A percentile compares a stretch with the other conserved stretches of the same genome.
These are phyloP conservation scores for Sanchytrium tribonematis DNA, from an alignment of 371 early-diverging fungal genomes.

Conservation along the genomic window DNA sequence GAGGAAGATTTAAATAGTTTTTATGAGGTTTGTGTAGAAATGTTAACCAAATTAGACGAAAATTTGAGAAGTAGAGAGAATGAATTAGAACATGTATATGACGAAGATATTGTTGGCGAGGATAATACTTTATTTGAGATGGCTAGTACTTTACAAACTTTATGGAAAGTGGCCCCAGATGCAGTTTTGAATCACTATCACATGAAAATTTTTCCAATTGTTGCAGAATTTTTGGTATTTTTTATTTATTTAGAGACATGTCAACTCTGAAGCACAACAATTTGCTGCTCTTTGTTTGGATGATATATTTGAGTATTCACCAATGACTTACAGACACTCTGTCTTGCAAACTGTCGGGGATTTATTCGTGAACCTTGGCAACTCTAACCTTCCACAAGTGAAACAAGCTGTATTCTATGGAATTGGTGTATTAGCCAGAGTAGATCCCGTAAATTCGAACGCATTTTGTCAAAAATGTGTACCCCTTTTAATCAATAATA, in stretches of 20 bases:
- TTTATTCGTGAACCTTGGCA: not conserved
- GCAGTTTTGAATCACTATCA: not conserved
- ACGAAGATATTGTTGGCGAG: not conserved
- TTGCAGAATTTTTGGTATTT: not conserved
- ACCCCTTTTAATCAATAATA: not conserved
- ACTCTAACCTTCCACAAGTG: conserved; percentile 21
- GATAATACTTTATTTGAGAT: not conserved
- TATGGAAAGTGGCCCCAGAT: not conserved
- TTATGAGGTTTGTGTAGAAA: not conserved
- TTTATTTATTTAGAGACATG: not conserved
- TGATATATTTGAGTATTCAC: not conserved
- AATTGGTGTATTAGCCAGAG: conserved; percentile 50
- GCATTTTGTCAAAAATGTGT: not conserved
- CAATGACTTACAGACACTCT: not conserved
- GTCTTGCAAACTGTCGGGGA: not conserved
- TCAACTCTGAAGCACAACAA: not conserved
- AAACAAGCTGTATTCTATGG: conserved; percentile 79
- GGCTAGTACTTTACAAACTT: not conserved
- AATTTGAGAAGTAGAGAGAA: not conserved
- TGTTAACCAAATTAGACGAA: not conserved
- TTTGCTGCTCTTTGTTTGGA: not conserved
- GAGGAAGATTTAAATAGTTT: not conserved
- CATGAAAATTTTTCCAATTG: not conserved
- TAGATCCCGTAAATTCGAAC: not conserved
- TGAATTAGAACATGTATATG: not conserved